Conservation (phyloP, 2,329 filamentous ascomycete species). For the Exophiala sp. region DNA sequence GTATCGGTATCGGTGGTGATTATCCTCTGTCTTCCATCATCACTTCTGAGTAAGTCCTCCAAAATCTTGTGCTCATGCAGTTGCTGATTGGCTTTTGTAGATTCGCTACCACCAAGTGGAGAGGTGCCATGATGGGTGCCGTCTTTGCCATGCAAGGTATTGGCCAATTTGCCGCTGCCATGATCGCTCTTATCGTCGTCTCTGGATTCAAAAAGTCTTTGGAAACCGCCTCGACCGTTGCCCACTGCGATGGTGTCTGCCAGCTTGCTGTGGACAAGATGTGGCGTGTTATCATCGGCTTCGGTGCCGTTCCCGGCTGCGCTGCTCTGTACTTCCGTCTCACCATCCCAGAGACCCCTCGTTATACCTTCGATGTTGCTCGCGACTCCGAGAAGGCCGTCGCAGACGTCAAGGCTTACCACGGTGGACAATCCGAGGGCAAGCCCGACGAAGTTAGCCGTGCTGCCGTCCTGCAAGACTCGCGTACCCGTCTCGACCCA, state of each 20-base stretch:
- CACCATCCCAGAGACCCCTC: conserved; percentile 82
- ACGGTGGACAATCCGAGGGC: conserved; percentile 61
- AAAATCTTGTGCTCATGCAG: neutral
- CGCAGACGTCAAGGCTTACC: conserved; percentile 71
- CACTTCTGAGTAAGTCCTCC: conserved; percentile 62
- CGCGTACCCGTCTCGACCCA: conserved; percentile 55
- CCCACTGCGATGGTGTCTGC: conserved; percentile 61
- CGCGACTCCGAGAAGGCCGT: conserved; percentile 71
- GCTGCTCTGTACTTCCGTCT: conserved; percentile 82
- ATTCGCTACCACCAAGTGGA: conserved; percentile 80
- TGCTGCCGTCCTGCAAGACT: conserved; percentile 54
- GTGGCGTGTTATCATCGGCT: conserved; percentile 78
- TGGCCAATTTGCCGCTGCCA: conserved; percentile 71
- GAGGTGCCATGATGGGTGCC: conserved; percentile 81
- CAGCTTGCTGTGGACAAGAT: conserved; percentile 76
- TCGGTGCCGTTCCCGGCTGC: conserved; percentile 74
- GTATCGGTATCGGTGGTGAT: conserved; percentile 75
- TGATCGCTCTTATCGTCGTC: conserved; percentile 72
- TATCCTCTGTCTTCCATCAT: conserved; percentile 81
- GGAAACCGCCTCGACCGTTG: conserved; percentile 47
- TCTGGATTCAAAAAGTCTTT: conserved; percentile 67
- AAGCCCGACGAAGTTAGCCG: conserved; percentile 64
- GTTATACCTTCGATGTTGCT: conserved; percentile 80
- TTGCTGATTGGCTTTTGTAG: conserved; percentile 28
- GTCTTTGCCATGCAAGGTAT: conserved; percentile 88